These are phyloP conservation scores for Anethum foeniculum DNA, from an alignment of 140 eudicot genomes.

Conservation along the genomic window DNA sequence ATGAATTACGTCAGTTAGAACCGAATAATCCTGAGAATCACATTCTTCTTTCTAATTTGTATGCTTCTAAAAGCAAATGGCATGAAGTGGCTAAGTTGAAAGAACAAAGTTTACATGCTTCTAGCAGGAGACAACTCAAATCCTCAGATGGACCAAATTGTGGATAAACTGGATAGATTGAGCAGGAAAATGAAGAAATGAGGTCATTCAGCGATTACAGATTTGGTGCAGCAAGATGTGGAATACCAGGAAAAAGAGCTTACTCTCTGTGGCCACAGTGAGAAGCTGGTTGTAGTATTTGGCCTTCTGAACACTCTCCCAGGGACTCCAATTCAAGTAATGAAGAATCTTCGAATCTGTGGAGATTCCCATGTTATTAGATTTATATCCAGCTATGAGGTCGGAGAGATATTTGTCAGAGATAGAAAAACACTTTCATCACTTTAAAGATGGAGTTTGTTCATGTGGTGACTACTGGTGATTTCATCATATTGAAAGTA, in stretches of 20 bases:
- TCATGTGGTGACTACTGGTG: constrained; percentile 93
- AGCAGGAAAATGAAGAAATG: constrained; percentile 60
- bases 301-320: constrained; percentile 68
- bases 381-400: constrained; percentile 59
- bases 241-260: constrained; percentile 96
- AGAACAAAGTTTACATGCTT: constrained; percentile 80
- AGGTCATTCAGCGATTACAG: constrained; percentile 50
- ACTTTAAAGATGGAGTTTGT: constrained; percentile 65
- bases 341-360: constrained; percentile 84
- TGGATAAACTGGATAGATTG: constrained; percentile 43
- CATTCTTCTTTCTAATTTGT: constrained; percentile 68
- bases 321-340: constrained; percentile 64
- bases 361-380: constrained; percentile 87
- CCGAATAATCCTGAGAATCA: constrained; percentile 83
- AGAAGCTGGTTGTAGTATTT: constrained; percentile 80
- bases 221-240: constrained; percentile 86
- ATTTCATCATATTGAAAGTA: neutral
- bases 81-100: constrained; percentile 54
- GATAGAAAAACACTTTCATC: constrained; percentile 87
- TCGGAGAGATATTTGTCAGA: constrained; percentile 71
- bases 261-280: constrained; percentile 88
- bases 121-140: constrained; percentile 74
- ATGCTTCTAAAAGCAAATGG: constrained; percentile 77
- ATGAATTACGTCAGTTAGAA: constrained; percentile 58
- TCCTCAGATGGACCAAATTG: constrained; percentile 63